Evolutionary conservation across 306 rosid genomes (phyloP).

Genomic region (Vicia villosa): DNA sequence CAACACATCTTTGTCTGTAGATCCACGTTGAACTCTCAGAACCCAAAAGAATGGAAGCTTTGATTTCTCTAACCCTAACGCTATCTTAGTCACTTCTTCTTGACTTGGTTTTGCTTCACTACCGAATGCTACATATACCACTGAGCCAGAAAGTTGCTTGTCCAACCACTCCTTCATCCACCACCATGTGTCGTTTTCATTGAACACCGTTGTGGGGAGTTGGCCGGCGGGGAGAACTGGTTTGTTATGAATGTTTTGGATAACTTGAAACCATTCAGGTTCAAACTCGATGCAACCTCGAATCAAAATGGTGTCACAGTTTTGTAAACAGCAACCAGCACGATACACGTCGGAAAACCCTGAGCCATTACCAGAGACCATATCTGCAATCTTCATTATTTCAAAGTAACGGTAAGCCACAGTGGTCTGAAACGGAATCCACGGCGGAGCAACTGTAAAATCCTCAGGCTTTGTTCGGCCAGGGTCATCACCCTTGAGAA

Average conservation of each 20-base stretch:
- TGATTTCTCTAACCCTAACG: conserved; percentile 50
- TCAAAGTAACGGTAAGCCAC: conserved; percentile 41
- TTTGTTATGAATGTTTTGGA: conserved; percentile 19
- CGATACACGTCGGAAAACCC: conserved; percentile 24
- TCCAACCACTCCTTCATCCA: conserved; percentile 46
- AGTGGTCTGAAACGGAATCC: conserved; percentile 40
- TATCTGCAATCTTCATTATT: not conserved
- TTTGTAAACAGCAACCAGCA: not conserved
- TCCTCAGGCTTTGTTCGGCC: conserved; percentile 32
- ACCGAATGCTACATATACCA: conserved; percentile 59
- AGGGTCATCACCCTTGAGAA: not conserved
- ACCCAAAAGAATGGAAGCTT: conserved; percentile 48
- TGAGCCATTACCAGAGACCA: not conserved
- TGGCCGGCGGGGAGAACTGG: conserved; percentile 37
- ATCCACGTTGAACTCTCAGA: conserved; percentile 30
- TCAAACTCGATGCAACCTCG: conserved; percentile 36
- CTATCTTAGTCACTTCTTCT: conserved; percentile 45
- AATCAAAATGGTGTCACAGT: conserved; percentile 5
- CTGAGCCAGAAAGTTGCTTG: conserved; percentile 28
- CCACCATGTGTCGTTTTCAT: not conserved
- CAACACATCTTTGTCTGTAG: not conserved
- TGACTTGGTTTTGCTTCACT: conserved; percentile 50
- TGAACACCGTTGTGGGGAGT: not conserved
- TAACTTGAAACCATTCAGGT: conserved; percentile 38
- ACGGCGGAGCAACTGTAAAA: conserved; percentile 31